phyloP scores from a whole-genome alignment of 2,329 filamentous ascomycete genomes.

The Aschersonia sp. region DNA sequence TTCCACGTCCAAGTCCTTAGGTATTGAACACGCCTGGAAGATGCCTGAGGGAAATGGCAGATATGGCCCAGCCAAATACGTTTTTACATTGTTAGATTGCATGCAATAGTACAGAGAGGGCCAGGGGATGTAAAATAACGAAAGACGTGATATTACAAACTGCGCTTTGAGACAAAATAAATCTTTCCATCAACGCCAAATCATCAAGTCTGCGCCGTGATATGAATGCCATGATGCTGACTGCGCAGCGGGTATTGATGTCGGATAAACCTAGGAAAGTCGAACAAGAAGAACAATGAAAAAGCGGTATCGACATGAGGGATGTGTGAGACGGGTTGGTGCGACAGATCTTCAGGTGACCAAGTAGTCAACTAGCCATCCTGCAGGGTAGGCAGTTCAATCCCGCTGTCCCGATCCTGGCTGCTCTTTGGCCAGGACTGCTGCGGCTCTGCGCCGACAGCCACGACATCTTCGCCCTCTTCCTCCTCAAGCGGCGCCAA shows the following conservation, averaged over 20 bases:
- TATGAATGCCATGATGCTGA: background rate
- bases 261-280: background rate
- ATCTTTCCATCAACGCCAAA: background rate
- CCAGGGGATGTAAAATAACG: background rate
- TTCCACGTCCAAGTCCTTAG: no score
- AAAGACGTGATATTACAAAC: background rate
- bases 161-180: background rate
- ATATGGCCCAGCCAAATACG: no score
- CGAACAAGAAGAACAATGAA: background rate
- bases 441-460: constrained; percentile 9
- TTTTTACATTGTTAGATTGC: no score
- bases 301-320: background rate
- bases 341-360: no score
- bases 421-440: constrained; percentile 21
- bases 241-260: constrained; percentile 4
- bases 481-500: constrained; percentile 59
- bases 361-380: constrained; percentile 11
- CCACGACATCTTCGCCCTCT: constrained; percentile 21
- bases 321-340: no score
- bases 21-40: no score
- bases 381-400: constrained; percentile 29
- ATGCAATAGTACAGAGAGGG: no score
- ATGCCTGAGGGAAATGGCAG: no score
- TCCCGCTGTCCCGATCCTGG: constrained; percentile 38
- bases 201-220: background rate